Conservation (phyloP, 306 rosid species). For the Citrullus colocynthis region DNA sequence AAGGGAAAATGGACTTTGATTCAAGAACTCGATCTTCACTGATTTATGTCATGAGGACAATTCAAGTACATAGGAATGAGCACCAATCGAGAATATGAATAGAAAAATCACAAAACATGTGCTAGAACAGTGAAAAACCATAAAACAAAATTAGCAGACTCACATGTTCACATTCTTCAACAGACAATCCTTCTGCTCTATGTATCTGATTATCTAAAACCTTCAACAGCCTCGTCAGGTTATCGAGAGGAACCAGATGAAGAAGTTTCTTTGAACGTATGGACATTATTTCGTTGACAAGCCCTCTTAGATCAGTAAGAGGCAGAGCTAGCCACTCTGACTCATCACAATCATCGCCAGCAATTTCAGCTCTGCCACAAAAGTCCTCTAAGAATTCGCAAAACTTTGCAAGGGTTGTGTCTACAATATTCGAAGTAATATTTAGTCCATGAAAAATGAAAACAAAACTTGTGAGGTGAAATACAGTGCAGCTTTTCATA, state of each 20-base stretch:
- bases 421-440: conserved; percentile 28
- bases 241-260: conserved; percentile 64
- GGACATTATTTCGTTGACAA: conserved; percentile 79
- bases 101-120: not conserved
- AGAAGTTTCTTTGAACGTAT: conserved; percentile 64
- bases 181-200: conserved; percentile 88
- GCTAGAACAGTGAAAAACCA: not conserved
- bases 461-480: not conserved
- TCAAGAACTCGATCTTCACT: not conserved
- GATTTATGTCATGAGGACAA: not conserved
- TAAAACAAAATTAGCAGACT: conserved; percentile 18
- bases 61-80: not conserved
- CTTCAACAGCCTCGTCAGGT: conserved; percentile 68
- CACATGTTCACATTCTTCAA: conserved; percentile 75
- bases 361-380: conserved; percentile 62
- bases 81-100: not conserved
- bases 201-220: conserved; percentile 94
- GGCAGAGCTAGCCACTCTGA: conserved; percentile 78
- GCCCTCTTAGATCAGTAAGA: conserved; percentile 65
- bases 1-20: not conserved
- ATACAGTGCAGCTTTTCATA: not conserved
- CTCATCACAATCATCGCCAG: conserved; percentile 72
- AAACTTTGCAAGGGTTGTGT: conserved; percentile 46
- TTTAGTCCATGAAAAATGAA: not conserved
- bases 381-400: conserved; percentile 59